phyloP scores from a whole-genome alignment of 1,139 yeast species.

The Scheffersomyces insectosa region DNA sequence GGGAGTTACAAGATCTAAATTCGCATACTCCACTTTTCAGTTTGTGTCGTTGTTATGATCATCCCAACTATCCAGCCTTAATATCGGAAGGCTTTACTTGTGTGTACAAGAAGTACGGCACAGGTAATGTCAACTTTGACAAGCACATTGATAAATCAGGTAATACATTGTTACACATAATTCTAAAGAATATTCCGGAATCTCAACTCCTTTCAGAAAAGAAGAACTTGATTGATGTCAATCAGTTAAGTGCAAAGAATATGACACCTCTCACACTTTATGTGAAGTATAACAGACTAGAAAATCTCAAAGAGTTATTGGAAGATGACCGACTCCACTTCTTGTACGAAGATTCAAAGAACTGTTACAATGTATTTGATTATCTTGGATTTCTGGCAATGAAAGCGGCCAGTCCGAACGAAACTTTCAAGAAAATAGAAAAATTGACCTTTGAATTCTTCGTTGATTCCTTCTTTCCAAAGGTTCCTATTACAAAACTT shows the following conservation, averaged over 20 bases:
- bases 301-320: conserved; percentile 53
- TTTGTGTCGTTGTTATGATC: conserved; percentile 80
- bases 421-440: conserved; percentile 47
- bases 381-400: conserved; percentile 37
- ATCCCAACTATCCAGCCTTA: conserved; percentile 56
- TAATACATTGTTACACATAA: conserved; percentile 73
- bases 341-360: conserved; percentile 39
- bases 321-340: conserved; percentile 48
- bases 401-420: conserved; percentile 31
- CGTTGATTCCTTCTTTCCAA: conserved; percentile 28
- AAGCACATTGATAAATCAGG: conserved; percentile 75
- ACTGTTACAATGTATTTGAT: conserved; percentile 47
- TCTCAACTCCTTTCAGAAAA: conserved; percentile 34
- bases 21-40: conserved; percentile 82
- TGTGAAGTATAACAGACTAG: conserved; percentile 67
- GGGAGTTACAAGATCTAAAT: conserved; percentile 68
- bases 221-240: conserved; percentile 50
- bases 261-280: conserved; percentile 72
- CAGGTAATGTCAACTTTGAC: conserved; percentile 37
- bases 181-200: conserved; percentile 47
- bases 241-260: conserved; percentile 58
- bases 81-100: conserved; percentile 48
- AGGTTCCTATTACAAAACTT: conserved; percentile 9
- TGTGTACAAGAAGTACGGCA: conserved; percentile 42
- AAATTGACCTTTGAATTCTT: conserved; percentile 42